These are phyloP conservation scores for Podospora comata DNA, from an alignment of 495 filamentous ascomycete genomes.

Conservation along the genomic window DNA sequence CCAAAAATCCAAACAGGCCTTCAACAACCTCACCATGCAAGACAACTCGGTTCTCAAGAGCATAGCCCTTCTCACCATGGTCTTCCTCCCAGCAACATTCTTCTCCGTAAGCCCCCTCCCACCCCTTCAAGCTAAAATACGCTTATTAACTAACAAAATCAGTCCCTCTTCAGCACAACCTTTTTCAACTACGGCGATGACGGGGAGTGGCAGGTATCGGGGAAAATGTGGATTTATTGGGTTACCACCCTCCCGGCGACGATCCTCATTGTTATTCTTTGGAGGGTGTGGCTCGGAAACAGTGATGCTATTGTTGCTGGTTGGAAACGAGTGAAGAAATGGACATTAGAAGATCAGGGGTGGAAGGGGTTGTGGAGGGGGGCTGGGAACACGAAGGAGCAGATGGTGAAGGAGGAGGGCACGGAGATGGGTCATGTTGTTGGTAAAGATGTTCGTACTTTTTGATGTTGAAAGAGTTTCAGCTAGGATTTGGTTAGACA, in stretches of 20 bases:
- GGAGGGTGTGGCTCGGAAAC: constrained; percentile 21
- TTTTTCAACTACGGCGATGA: constrained; percentile 26
- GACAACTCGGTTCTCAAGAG: constrained; percentile 46
- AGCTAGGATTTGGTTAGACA: background rate
- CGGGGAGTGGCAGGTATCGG: constrained; percentile 19
- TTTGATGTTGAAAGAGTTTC: background rate
- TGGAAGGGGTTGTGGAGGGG: constrained; percentile 3
- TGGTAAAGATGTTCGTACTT: background rate
- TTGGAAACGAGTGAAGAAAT: background rate
- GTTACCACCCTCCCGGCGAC: constrained; percentile 23
- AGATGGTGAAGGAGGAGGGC: background rate
- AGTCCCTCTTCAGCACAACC: constrained; percentile 30
- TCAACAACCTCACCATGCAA: constrained; percentile 26
- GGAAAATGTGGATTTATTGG: constrained; percentile 26
- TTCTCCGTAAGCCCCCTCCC: constrained; percentile 22
- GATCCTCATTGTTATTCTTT: constrained; percentile 19
- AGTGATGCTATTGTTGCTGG: constrained; percentile 16
- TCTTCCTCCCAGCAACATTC: constrained; percentile 44
- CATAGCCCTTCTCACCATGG: constrained; percentile 43
- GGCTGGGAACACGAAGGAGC: background rate
- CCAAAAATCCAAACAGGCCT: constrained; percentile 13
- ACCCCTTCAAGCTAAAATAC: background rate
- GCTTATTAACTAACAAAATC: background rate
- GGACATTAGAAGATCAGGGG: background rate
- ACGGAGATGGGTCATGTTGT: background rate